Conservation (phyloP, 176 grass and related monocot species). For the Hordeum vulgare region DNA sequence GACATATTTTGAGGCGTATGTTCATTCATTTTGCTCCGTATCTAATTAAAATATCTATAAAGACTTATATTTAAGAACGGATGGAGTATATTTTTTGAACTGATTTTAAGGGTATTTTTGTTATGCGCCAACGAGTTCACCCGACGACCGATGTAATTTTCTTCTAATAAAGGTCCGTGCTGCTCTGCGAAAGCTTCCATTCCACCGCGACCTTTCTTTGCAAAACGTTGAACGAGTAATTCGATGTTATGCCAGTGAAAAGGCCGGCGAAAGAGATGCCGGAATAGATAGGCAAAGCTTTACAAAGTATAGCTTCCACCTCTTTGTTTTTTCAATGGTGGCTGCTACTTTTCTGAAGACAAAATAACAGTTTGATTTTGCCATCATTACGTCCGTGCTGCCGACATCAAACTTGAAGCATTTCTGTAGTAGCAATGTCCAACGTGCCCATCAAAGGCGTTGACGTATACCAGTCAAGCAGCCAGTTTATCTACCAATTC, state of each 20-base stretch:
- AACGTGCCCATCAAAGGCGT: neutral
- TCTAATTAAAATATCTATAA: too few relatives aligned
- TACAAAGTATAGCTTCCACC: neutral
- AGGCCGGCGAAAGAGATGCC: neutral
- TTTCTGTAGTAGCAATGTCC: rapidly evolving
- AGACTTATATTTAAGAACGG: too few relatives aligned
- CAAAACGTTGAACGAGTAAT: too few relatives aligned
- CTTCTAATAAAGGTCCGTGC: too few relatives aligned
- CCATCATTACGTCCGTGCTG: neutral
- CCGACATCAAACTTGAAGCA: neutral
- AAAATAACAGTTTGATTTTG: neutral
- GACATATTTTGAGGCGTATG: too few relatives aligned
- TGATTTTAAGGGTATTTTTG: too few relatives aligned
- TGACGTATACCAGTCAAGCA: neutral
- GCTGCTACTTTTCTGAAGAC: neutral
- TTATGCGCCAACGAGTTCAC: too few relatives aligned
- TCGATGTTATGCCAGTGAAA: neutral
- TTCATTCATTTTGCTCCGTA: too few relatives aligned
- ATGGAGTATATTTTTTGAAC: too few relatives aligned
- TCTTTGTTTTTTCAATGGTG: neutral
- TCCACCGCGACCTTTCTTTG: too few relatives aligned
- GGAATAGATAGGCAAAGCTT: neutral
- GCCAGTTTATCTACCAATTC: neutral
- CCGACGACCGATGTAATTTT: too few relatives aligned
- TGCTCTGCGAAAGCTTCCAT: too few relatives aligned